Base-by-base conservation (phyloP, 2,329 filamentous ascomycete species). In the Aspergillus sp. region DNA sequence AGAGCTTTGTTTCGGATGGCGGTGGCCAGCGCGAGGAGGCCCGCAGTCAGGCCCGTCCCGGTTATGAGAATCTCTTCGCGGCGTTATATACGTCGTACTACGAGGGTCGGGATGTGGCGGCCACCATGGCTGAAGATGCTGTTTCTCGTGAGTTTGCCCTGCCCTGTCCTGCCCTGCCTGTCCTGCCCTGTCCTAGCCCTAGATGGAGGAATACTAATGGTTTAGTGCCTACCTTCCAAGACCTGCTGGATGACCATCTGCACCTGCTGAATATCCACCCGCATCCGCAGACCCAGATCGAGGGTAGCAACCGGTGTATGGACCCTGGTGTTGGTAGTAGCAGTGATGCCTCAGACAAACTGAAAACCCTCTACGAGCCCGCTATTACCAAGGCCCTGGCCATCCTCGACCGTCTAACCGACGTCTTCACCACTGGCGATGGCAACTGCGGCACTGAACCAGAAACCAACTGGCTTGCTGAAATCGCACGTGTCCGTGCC, bases 391-490 rank as follows among this genome's bases (percentile, higher is more conserved):
- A 39, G 29, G 48, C 43, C 3, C 4, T 38, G 7, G 3, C 29
- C 4, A 30, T 9, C 0, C 33, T 47, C 27, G 4, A 30, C 0
- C n/a, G 47, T 1, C 30, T 49, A 2, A 5, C 12, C 2, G 7
- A 5, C 3, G 5, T 45, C 19, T 29, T 50, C 6, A 4, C 35
- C 35, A 19, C n/a, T n/a, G n/a, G n/a, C n/a, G n/a, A n/a, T n/a
- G n/a, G n/a, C n/a, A n/a, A n/a, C n/a, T n/a, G n/a, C n/a, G n/a
- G n/a, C n/a, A n/a, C n/a, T n/a, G n/a, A n/a, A n/a, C n/a, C n/a
- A n/a, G n/a, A n/a, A n/a, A n/a, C n/a, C 32, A 3, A 48, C 8
- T 49, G 49, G 49, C 30, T 7, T 4, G 3, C 26, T 3, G 41
- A 48, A 7, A 47, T 48, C 7, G 28, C 35, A 2, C 9, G 32